Evolutionary conservation across 164 flowering plant genomes (phyloP), one percentile per base, ranked within the genome.

Genomic region (Piper longum): DNA sequence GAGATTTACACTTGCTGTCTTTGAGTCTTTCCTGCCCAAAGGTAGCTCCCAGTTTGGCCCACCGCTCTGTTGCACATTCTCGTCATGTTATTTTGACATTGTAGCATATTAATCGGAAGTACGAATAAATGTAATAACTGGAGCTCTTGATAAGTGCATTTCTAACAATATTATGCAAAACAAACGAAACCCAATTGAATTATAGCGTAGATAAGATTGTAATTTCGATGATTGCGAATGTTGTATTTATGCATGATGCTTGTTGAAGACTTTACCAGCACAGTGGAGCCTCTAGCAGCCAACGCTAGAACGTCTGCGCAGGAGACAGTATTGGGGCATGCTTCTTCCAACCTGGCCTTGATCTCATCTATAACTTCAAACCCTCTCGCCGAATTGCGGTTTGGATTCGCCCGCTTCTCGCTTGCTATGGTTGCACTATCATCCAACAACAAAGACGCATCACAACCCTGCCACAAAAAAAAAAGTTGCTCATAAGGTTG

Each of bases 291-390:
- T 11, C 90, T 78, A 57, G 96, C 98, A 51, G 89, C 87, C 40
- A 91, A 76, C 62, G 96, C 95, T 1, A 86, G 63, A 66, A 88
- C 83, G 70, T 91, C 97, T n/a, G 98, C 95, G 71, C 98, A 91
- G n/a, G 98, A 88, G 57, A 91, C 96, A 26, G 83, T 82, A 17
- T 76, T 76, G 57, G 97, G 91, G 63, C 98, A 91, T 51, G 73
- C 86, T 72, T 77, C 78, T 72, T 91, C 97, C 62, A 88, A 57
- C 67, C 64, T 71, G 41, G 88, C 84, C 72, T 88, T 88, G 71
- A 91, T 86, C 73, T 86, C 85, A 62, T 84, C 93, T 16, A 91
- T 79, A 69, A 91, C 89, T 70, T 86, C 85, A 64, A 86, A 91
- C 54, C 96, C 97, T 72, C 91, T 70, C 2, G 82, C 16, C 14